Evolutionary conservation across 2,329 filamentous ascomycete genomes (phyloP), one percentile per base, ranked within the genome.

Genomic region (Canariomyces notabilis): DNA sequence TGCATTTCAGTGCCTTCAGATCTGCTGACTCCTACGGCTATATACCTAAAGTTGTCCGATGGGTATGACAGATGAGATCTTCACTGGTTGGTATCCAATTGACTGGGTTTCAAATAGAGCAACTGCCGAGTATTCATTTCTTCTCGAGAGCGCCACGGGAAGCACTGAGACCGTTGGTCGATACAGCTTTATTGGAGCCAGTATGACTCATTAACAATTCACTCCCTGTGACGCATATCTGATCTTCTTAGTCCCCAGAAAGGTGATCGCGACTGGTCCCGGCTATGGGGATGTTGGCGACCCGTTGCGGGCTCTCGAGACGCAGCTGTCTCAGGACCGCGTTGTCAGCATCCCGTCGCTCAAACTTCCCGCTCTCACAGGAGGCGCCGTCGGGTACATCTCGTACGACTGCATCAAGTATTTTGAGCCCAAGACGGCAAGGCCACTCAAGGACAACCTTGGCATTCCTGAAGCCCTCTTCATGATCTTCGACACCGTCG

Each of bases 361-460:
- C 60, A 79, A 79, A 59, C 76, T 98, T 31, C 93, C 93, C 42
- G 87, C 88, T 20, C 73, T 98, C 69, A 88, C 87, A 0, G 93
- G 90, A 33, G 93, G 93, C 40, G 93, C 90, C 11, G 89, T 98
- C 59, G 93, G 93, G 49, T 98, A 97, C 65, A 89, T 97, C 5
- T 90, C 90, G 43, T 98, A 98, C 63, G 93, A 98, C 65, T 98
- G 93, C 66, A 88, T 98, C 59, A 83, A 85, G 62, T 97, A 97
- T 69, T 98, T 98, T 58, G 93, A 98, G 74, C 93, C 93, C 51
- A 94, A 90, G 76, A 97, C 93, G n/a, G 83, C 83, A 20, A 80
- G 89, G 40, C 81, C 88, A 2, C 81, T 96, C 74, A 85, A 93
- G 67, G 93, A 98, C 67, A 78, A 94, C 22, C 76, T 97, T 18